phyloP scores from a whole-genome alignment of 2,329 filamentous ascomycete genomes.

The Pestalotiopsis sp. region DNA sequence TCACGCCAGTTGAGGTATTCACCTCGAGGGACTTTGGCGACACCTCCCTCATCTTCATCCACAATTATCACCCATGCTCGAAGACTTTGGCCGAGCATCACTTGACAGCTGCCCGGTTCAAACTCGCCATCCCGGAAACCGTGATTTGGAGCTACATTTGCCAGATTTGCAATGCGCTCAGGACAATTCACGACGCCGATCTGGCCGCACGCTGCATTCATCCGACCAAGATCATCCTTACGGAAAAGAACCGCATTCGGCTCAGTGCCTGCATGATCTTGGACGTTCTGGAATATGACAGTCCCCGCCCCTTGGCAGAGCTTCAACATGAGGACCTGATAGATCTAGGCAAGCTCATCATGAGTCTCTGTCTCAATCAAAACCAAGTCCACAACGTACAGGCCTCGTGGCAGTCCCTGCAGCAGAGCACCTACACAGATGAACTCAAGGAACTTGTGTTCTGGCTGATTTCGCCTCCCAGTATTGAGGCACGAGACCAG shows the following conservation, averaged over 20 bases:
- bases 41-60: conserved; percentile 91
- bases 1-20: conserved; percentile 88
- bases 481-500: conserved; percentile 38
- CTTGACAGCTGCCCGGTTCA: conserved; percentile 51
- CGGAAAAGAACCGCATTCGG: conserved; percentile 86
- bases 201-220: conserved; percentile 87
- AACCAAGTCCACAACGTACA: conserved; percentile 63
- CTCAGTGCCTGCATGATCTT: conserved; percentile 87
- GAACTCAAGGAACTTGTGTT: conserved; percentile 78
- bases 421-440: conserved; percentile 69
- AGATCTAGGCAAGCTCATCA: conserved; percentile 80
- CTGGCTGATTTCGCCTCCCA: conserved; percentile 76
- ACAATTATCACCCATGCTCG: conserved; percentile 88
- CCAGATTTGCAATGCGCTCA: conserved; percentile 86
- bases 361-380: conserved; percentile 79
- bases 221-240: conserved; percentile 85
- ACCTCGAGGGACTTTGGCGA: conserved; percentile 92
- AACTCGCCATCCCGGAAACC: conserved; percentile 65
- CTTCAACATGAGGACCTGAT: conserved; percentile 87
- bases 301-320: conserved; percentile 68
- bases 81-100: conserved; percentile 89
- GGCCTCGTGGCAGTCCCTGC: conserved; percentile 75
- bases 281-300: conserved; percentile 85
- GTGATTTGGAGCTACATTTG: conserved; percentile 90
- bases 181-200: conserved; percentile 78